These are phyloP conservation scores for Solanum dulcamara DNA, from an alignment of 257 asterid genomes.

Conservation along the genomic window DNA sequence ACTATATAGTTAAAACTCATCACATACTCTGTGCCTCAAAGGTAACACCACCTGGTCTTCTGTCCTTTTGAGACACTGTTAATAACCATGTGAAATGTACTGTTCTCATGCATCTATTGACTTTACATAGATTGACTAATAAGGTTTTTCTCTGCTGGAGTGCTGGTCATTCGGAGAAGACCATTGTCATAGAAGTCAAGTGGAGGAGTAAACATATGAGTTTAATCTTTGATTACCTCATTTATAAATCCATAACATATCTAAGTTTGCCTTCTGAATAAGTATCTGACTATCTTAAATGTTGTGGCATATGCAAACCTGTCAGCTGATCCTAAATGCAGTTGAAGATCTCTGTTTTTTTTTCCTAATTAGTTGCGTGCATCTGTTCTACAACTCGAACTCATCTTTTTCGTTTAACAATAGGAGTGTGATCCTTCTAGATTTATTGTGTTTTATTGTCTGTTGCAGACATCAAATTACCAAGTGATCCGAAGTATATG, in stretches of 20 bases:
- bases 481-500: slow-evolving; percentile 72
- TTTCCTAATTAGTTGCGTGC: neutral
- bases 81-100: neutral
- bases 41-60: neutral
- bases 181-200: neutral
- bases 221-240: neutral
- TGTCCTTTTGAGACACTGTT: neutral
- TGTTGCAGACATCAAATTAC: slow-evolving; percentile 79
- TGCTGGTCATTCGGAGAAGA: neutral
- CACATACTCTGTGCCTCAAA: neutral
- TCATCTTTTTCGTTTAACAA: neutral
- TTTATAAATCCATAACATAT: neutral
- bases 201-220: neutral
- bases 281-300: neutral
- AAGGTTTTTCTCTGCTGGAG: neutral
- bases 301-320: neutral
- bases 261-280: neutral
- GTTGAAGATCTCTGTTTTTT: neutral
- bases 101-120: neutral
- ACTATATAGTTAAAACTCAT: neutral
- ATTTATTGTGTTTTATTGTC: neutral
- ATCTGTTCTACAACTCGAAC: neutral
- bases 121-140: neutral
- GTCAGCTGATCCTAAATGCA: neutral
- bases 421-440: neutral